Percentiles rank a stretch among this genome's conserved stretches.
These are phyloP conservation scores for Favolaschia claudopus DNA, from an alignment of 768 basidiomycete species.

Conservation along the genomic window DNA sequence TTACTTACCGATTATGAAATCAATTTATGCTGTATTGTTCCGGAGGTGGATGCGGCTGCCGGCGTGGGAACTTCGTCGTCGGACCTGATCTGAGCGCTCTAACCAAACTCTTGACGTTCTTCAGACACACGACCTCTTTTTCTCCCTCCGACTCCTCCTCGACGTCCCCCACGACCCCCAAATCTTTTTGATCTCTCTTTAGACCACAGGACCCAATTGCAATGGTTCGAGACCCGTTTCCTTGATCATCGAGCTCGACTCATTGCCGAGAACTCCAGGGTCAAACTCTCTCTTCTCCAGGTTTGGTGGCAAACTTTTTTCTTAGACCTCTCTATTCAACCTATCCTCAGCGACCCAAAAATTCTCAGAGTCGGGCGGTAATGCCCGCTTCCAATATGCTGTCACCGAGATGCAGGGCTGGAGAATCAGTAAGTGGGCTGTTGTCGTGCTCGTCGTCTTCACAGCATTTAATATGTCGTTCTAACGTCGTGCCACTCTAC, in stretches of 20 bases:
- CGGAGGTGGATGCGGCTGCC: too few relatives aligned
- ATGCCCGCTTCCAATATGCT: slow-evolving; percentile 75
- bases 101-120: too few relatives aligned
- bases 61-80: too few relatives aligned
- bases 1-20: too few relatives aligned
- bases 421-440: slow-evolving; percentile 85
- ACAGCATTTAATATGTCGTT: slow-evolving; percentile 12
- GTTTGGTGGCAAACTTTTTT: slow-evolving; percentile 45
- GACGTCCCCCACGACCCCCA: not conserved
- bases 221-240: slow-evolving; percentile 22
- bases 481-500: slow-evolving; percentile 28
- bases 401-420: slow-evolving; percentile 99
- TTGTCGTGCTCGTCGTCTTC: slow-evolving; percentile 8
- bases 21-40: too few relatives aligned
- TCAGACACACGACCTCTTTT: slow-evolving; percentile 14
- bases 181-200: not conserved
- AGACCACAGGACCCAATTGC: slow-evolving; percentile 14
- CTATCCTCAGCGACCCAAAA: slow-evolving; percentile 75
- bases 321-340: slow-evolving; percentile 16
- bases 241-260: slow-evolving; percentile 8
- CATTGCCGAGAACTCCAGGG: slow-evolving; percentile 56
- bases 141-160: not conserved
- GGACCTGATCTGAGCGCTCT: not conserved
- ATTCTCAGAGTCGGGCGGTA: slow-evolving; percentile 73
- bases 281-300: slow-evolving; percentile 85